Percentiles rank a stretch among this genome's conserved stretches.
Evolutionary conservation across 768 basidiomycete genomes (phyloP).

Genomic region (Xerocomus spinulosus): DNA sequence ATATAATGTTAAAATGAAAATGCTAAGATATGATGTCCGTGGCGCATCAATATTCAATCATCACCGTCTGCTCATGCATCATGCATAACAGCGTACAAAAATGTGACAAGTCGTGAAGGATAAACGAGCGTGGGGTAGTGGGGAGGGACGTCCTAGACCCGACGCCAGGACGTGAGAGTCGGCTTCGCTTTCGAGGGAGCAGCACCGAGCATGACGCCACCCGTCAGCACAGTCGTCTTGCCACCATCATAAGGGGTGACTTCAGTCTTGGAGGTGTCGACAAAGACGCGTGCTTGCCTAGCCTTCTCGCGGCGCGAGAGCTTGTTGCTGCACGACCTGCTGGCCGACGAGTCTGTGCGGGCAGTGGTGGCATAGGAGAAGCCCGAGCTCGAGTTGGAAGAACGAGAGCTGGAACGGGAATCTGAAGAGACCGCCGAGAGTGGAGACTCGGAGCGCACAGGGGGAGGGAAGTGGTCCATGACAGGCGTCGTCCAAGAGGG

Average conservation of each 20-base stretch:
- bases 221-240: conserved; percentile 83
- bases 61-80: conserved; percentile 25
- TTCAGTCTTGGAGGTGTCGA: conserved; percentile 71
- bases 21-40: conserved; percentile 32
- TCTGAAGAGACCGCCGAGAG: conserved; percentile 52
- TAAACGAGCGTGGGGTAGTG: conserved; percentile 22
- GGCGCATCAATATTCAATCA: conserved; percentile 26
- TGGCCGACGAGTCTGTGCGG: conserved; percentile 43
- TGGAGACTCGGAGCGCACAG: conserved; percentile 52
- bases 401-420: conserved; percentile 52
- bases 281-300: conserved; percentile 63
- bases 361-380: conserved; percentile 65
- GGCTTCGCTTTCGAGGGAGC: conserved; percentile 34
- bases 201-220: conserved; percentile 81
- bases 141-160: conserved; percentile 35
- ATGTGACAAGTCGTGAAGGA: conserved; percentile 17
- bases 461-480: conserved; percentile 52
- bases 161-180: conserved; percentile 51
- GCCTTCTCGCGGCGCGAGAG: conserved; percentile 67
- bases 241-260: conserved; percentile 85
- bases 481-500: conserved; percentile 69
- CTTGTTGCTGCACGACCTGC: conserved; percentile 42
- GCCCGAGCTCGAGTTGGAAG: conserved; percentile 69
- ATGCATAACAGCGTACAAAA: conserved; percentile 22
- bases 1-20: conserved; percentile 30